Percentiles rank a stretch among this genome's conserved stretches.
Conservation (phyloP, 495 filamentous ascomycete genomes). For the Penicillium atrosanguineum region DNA sequence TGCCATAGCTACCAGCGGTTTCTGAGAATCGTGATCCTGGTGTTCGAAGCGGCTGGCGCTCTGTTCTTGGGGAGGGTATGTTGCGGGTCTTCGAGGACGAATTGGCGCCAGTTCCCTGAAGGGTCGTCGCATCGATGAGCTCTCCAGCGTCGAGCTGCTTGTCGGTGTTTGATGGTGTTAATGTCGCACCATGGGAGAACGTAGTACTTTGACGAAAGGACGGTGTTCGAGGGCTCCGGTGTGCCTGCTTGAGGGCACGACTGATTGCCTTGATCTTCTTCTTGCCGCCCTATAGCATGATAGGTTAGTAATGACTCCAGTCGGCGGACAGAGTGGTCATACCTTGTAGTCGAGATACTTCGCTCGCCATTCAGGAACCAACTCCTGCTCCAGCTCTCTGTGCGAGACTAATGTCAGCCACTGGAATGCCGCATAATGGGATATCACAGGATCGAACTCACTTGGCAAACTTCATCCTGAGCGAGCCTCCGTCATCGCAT, state of each 20-base stretch:
- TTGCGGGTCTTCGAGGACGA: slow-evolving; percentile 20
- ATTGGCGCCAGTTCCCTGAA: slow-evolving; percentile 9
- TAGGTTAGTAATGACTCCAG: neutral
- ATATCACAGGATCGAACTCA: slow-evolving; percentile 28
- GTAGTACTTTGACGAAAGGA: slow-evolving; percentile 19
- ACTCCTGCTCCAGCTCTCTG: slow-evolving; percentile 79
- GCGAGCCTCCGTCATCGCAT: slow-evolving; percentile 22
- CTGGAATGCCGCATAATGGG: slow-evolving; percentile 12
- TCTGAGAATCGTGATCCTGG: slow-evolving; percentile 41
- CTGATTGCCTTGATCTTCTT: slow-evolving; percentile 81
- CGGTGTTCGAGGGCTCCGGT: slow-evolving; percentile 57
- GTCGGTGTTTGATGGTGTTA: slow-evolving; percentile 18
- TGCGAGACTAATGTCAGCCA: slow-evolving; percentile 18
- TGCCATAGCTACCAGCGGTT: slow-evolving; percentile 62
- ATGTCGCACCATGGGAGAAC: slow-evolving; percentile 31
- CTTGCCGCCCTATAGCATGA: slow-evolving; percentile 59
- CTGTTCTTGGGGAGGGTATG: slow-evolving; percentile 24
- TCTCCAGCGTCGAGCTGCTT: slow-evolving; percentile 24
- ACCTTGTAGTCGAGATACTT: slow-evolving; percentile 94
- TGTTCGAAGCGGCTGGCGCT: slow-evolving; percentile 39
- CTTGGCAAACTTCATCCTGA: slow-evolving; percentile 65
- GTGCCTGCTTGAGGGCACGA: slow-evolving; percentile 61
- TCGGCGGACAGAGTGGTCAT: neutral
- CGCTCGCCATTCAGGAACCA: slow-evolving; percentile 87
- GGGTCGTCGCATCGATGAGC: slow-evolving; percentile 8